These are phyloP conservation scores for Bryum argenteum DNA, from an alignment of 225 moss, liverwort and hornwort genomes.

Conservation along the genomic window DNA sequence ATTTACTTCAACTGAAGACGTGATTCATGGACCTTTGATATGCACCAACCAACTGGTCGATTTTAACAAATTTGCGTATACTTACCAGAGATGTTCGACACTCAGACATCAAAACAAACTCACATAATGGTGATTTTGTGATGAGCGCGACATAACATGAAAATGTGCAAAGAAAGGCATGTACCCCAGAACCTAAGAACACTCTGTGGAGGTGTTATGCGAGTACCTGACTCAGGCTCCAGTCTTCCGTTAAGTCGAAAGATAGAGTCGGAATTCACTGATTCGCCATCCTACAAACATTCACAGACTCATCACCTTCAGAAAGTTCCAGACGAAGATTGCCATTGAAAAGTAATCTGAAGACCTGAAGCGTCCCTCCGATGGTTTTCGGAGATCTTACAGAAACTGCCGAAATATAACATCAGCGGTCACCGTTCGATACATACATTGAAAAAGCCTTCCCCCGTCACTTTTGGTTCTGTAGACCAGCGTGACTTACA, in stretches of 20 bases:
- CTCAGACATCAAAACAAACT: not conserved
- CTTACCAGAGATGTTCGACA: slow-evolving; percentile 4
- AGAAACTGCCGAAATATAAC: not conserved
- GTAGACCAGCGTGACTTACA: not conserved
- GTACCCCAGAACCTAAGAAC: slow-evolving; percentile 12
- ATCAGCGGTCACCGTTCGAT: not conserved
- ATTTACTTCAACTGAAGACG: not conserved
- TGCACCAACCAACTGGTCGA: not conserved
- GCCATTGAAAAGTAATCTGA: not conserved
- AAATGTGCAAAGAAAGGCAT: not conserved
- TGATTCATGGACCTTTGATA: not conserved
- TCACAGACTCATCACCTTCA: not conserved
- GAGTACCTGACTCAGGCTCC: slow-evolving; percentile 22
- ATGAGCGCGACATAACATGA: not conserved
- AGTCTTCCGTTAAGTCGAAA: slow-evolving; percentile 8
- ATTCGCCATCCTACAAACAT: slow-evolving; percentile 1
- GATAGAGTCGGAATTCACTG: not conserved
- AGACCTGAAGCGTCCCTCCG: not conserved
- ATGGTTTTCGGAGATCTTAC: not conserved
- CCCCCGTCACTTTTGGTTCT: not conserved
- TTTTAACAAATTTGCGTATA: not conserved
- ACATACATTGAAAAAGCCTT: not conserved
- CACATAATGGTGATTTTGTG: not conserved
- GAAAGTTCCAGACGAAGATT: not conserved
- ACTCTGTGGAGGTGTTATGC: not conserved